phyloP scores from a whole-genome alignment of 306 rosid genomes.

The Cucumis cinereus region DNA sequence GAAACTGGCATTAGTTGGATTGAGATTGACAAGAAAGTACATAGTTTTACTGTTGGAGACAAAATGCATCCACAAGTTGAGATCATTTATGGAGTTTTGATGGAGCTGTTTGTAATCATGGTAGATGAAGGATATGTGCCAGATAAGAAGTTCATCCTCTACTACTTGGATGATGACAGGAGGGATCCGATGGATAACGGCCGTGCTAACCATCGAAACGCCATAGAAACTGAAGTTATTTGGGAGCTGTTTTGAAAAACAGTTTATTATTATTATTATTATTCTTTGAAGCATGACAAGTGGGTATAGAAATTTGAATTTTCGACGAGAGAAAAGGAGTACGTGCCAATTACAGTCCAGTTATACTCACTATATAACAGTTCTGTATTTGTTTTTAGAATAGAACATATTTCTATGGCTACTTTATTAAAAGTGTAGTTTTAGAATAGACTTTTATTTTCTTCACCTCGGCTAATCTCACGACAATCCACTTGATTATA shows the following conservation, averaged over 20 bases:
- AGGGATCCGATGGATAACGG: background rate
- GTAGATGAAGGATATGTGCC: constrained; percentile 77
- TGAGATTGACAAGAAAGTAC: constrained; percentile 58
- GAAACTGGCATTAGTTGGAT: constrained; percentile 79
- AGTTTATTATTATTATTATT: background rate
- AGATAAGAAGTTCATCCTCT: constrained; percentile 48
- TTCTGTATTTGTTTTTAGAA: no score
- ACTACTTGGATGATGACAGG: constrained; percentile 29
- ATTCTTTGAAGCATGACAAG: no score
- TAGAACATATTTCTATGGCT: no score
- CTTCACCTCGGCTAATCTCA: no score
- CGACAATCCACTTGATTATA: no score
- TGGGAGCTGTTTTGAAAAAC: background rate
- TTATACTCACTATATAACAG: no score
- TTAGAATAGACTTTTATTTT: no score
- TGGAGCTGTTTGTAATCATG: constrained; percentile 36
- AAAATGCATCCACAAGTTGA: constrained; percentile 57
- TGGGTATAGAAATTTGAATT: no score
- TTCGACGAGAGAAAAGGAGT: no score
- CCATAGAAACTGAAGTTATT: background rate
- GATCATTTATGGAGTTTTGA: constrained; percentile 37
- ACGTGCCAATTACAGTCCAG: no score
- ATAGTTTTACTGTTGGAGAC: constrained; percentile 68
- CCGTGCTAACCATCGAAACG: background rate
- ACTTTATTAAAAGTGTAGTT: no score